Conservation (phyloP, 352 stramenopile genomes). For the Heterotrichella gracilis region DNA sequence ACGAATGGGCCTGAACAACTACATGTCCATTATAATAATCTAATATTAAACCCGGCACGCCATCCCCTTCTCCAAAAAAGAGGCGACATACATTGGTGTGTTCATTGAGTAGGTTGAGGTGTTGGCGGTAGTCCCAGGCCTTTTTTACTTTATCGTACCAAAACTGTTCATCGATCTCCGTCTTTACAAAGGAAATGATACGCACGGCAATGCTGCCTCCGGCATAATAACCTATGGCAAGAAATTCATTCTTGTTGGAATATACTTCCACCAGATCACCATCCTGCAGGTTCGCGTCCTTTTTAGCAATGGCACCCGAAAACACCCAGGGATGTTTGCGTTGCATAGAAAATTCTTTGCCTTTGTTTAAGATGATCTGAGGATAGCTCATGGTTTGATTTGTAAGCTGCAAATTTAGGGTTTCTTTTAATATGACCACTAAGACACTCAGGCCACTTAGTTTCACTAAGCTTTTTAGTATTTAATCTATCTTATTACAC, state of each 20-base stretch:
- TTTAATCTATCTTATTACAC: too few species aligned
- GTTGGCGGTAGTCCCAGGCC: background rate
- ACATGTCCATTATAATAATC: background rate
- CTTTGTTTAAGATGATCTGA: background rate
- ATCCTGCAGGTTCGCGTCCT: background rate
- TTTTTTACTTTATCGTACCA: background rate
- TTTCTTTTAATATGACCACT: too few species aligned
- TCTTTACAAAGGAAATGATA: slow-evolving; percentile 7
- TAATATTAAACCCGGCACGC: background rate
- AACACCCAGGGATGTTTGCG: background rate
- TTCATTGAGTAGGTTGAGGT: background rate
- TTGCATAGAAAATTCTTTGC: background rate
- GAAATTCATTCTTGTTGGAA: background rate
- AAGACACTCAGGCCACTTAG: too few species aligned
- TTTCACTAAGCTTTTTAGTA: too few species aligned
- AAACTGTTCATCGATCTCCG: background rate
- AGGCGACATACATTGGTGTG: background rate
- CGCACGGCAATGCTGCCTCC: background rate
- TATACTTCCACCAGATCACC: background rate
- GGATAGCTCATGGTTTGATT: background rate
- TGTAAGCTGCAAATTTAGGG: background rate
- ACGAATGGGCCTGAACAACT: background rate
- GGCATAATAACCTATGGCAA: background rate
- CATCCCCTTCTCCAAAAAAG: background rate
- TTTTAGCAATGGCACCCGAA: background rate